Evolutionary conservation across 495 filamentous ascomycete species (phyloP).

Genomic region (Penicillium mononematosum): DNA sequence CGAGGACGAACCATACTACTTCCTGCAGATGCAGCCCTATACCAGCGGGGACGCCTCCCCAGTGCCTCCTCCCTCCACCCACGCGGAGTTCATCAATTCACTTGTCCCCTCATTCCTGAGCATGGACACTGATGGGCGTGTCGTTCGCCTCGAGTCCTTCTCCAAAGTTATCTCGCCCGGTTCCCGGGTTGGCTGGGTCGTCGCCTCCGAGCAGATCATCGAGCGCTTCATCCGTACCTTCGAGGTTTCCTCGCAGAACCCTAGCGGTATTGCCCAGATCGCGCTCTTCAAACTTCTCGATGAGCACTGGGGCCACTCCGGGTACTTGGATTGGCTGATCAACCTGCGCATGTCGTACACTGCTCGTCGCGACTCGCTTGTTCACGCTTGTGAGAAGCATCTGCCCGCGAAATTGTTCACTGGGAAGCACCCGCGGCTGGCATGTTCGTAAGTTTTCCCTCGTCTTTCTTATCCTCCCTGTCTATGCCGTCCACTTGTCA

Average conservation of each 20-base stretch:
- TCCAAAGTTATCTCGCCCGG: slow-evolving; percentile 67
- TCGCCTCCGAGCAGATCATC: slow-evolving; percentile 74
- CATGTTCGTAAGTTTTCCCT: slow-evolving; percentile 78
- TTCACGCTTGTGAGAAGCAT: slow-evolving; percentile 79
- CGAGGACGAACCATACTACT: slow-evolving; percentile 99
- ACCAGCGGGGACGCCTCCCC: slow-evolving; percentile 50
- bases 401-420: slow-evolving; percentile 75
- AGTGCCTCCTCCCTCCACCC: slow-evolving; percentile 52
- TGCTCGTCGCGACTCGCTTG: slow-evolving; percentile 66
- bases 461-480: slow-evolving; percentile 6
- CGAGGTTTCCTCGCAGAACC: slow-evolving; percentile 79
- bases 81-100: slow-evolving; percentile 58
- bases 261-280: slow-evolving; percentile 78
- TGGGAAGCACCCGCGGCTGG: slow-evolving; percentile 86
- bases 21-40: slow-evolving; percentile 92
- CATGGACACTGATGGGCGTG: slow-evolving; percentile 64
- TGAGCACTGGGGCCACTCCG: slow-evolving; percentile 90
- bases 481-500: neutral
- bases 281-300: slow-evolving; percentile 87
- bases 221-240: slow-evolving; percentile 74
- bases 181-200: slow-evolving; percentile 62
- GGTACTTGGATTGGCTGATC: slow-evolving; percentile 88
- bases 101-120: slow-evolving; percentile 62
- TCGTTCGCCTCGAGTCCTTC: slow-evolving; percentile 68
- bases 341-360: slow-evolving; percentile 83